Conservation (phyloP, 495 filamentous ascomycete species). For the Emericellopsis terricola region DNA sequence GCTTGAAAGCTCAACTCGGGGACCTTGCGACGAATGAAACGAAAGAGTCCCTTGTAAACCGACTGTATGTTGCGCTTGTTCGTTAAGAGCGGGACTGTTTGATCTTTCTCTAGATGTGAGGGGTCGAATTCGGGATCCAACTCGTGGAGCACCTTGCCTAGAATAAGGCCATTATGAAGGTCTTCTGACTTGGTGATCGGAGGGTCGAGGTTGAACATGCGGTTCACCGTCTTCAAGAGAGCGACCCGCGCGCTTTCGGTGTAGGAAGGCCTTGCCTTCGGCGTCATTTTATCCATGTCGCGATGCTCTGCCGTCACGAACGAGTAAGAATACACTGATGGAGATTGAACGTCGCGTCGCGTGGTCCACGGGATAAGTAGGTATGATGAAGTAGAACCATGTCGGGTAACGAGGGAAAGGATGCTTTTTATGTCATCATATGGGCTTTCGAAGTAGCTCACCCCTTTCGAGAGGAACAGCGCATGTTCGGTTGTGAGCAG, state of each 20-base stretch:
- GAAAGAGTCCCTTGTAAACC: slow-evolving; percentile 44
- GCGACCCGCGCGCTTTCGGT: slow-evolving; percentile 13
- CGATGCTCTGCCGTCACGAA: too few relatives aligned
- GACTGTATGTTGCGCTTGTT: slow-evolving; percentile 48
- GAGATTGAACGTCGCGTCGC: too few relatives aligned
- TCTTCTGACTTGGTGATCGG: slow-evolving; percentile 26
- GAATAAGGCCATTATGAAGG: slow-evolving; percentile 55
- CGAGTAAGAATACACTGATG: too few relatives aligned
- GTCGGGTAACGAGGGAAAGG: too few relatives aligned
- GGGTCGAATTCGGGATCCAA: slow-evolving; percentile 39
- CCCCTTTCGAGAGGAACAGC: too few relatives aligned
- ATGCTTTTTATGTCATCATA: too few relatives aligned
- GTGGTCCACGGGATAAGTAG: too few relatives aligned
- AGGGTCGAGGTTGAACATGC: slow-evolving; percentile 12
- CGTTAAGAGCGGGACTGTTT: slow-evolving; percentile 30
- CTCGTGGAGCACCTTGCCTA: slow-evolving; percentile 44
- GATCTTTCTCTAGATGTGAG: slow-evolving; percentile 44
- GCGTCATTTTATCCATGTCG: too few relatives aligned
- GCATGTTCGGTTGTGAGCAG: too few relatives aligned
- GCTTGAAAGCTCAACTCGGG: slow-evolving; percentile 11
- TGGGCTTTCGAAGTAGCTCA: too few relatives aligned
- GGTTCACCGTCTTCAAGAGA: slow-evolving; percentile 19
- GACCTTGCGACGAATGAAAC: slow-evolving; percentile 35
- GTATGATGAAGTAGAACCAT: too few relatives aligned
- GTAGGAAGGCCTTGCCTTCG: background rate